Conservation (phyloP, 2,329 filamentous ascomycete genomes). For the Colletotrichum abscissum region DNA sequence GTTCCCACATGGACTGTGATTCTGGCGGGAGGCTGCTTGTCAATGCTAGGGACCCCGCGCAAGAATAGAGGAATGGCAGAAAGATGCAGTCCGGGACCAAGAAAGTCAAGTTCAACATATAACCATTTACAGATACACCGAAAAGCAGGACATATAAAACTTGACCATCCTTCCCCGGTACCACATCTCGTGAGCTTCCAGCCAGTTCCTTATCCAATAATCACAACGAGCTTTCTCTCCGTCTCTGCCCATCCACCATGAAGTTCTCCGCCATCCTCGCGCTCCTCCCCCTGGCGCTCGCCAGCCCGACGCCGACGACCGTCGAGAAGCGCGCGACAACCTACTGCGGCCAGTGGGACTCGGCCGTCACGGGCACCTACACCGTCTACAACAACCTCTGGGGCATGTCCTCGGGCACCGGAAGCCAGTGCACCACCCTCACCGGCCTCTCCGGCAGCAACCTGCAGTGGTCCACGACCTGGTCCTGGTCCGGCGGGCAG, state of each 20-base stretch:
- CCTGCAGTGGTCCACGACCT: slow-evolving; percentile 53
- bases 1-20: background rate
- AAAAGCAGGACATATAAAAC: background rate
- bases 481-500: slow-evolving; percentile 51
- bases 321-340: slow-evolving; percentile 36
- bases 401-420: slow-evolving; percentile 47
- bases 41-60: background rate
- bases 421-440: slow-evolving; percentile 53
- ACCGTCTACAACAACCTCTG: slow-evolving; percentile 56
- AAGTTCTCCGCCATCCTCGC: slow-evolving; percentile 36
- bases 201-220: background rate
- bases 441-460: slow-evolving; percentile 46
- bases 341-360: slow-evolving; percentile 42
- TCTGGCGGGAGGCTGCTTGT: too few species aligned
- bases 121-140: background rate
- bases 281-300: slow-evolving; percentile 31
- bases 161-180: too few species aligned
- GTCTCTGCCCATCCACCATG: slow-evolving; percentile 17
- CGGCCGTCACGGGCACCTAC: slow-evolving; percentile 37
- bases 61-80: background rate
- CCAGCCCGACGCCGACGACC: slow-evolving; percentile 26
- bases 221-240: too few species aligned
- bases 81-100: background rate
- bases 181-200: background rate
- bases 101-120: background rate